phyloP scores from a whole-genome alignment of 108 stramenopile species.

The Epipyxis sp. region DNA sequence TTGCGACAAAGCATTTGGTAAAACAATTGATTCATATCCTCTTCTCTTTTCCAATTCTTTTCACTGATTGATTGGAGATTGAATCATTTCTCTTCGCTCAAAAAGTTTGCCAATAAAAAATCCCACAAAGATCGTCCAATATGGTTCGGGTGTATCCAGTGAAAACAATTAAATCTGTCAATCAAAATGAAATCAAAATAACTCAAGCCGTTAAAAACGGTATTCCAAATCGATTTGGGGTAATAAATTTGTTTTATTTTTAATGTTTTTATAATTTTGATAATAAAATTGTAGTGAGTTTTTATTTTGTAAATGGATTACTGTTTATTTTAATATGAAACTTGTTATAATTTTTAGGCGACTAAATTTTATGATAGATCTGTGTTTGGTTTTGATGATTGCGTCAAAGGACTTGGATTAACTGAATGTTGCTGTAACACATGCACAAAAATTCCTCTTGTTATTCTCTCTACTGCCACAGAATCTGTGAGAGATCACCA shows the following conservation, averaged over 20 bases:
- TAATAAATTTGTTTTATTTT: neutral
- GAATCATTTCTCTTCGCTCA: too few relatives aligned
- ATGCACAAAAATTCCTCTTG: neutral
- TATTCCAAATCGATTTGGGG: too few relatives aligned
- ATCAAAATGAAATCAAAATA: too few relatives aligned
- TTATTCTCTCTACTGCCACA: neutral
- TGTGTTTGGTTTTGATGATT: neutral
- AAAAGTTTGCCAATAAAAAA: too few relatives aligned
- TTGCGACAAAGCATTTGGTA: too few relatives aligned
- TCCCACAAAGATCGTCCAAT: too few relatives aligned
- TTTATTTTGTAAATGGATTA: neutral
- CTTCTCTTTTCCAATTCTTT: too few relatives aligned
- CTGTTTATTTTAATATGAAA: neutral
- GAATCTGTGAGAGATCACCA: neutral
- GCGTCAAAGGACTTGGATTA: neutral
- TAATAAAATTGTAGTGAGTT: neutral
- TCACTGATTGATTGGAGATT: too few relatives aligned
- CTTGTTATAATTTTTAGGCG: neutral
- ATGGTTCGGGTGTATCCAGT: too few relatives aligned
- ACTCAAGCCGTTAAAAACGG: too few relatives aligned
- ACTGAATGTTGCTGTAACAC: neutral
- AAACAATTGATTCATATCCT: too few relatives aligned
- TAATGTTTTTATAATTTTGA: neutral
- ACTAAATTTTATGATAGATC: neutral
- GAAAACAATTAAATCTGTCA: too few relatives aligned